Evolutionary conservation across 2,329 filamentous ascomycete species (phyloP).

Genomic region (Thelonectria olida): DNA sequence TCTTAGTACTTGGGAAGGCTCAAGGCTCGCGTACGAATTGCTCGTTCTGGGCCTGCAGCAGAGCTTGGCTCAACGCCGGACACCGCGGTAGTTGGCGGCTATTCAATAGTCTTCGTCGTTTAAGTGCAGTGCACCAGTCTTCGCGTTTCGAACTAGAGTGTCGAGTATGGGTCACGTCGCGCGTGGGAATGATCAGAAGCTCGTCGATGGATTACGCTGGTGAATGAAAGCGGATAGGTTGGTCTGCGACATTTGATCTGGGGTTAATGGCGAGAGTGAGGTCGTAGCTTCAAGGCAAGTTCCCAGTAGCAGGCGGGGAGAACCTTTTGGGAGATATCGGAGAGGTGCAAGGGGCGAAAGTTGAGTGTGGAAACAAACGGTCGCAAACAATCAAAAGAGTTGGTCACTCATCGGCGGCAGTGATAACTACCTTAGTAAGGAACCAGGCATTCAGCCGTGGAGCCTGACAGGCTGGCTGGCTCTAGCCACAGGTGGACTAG

Average conservation of each 20-base stretch:
- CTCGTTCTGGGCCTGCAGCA: neutral
- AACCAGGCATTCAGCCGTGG: slow-evolving; percentile 8
- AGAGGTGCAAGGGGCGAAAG: neutral
- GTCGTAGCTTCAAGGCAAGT: neutral
- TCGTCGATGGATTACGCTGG: slow-evolving; percentile 16
- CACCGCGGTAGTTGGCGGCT: neutral
- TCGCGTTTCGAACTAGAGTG: neutral
- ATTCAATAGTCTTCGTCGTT: neutral
- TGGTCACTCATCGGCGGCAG: slow-evolving; percentile 1
- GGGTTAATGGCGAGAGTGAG: neutral
- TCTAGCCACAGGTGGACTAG: slow-evolving; percentile 31
- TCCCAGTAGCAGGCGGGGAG: neutral
- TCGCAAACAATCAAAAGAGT: slow-evolving; percentile 13
- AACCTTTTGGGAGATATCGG: neutral
- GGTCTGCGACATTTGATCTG: slow-evolving; percentile 40
- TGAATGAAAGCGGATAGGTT: slow-evolving; percentile 24
- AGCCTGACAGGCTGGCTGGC: slow-evolving; percentile 29
- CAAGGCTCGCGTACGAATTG: neutral
- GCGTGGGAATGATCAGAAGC: slow-evolving; percentile 30
- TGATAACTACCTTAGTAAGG: neutral
- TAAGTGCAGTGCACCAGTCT: neutral
- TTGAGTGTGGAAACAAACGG: neutral
- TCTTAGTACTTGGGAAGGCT: slow-evolving; percentile 10
- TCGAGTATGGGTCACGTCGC: neutral
- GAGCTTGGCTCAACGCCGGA: neutral